phyloP scores from a whole-genome alignment of 2,329 filamentous ascomycete genomes.

The Cladosporium sp. region DNA sequence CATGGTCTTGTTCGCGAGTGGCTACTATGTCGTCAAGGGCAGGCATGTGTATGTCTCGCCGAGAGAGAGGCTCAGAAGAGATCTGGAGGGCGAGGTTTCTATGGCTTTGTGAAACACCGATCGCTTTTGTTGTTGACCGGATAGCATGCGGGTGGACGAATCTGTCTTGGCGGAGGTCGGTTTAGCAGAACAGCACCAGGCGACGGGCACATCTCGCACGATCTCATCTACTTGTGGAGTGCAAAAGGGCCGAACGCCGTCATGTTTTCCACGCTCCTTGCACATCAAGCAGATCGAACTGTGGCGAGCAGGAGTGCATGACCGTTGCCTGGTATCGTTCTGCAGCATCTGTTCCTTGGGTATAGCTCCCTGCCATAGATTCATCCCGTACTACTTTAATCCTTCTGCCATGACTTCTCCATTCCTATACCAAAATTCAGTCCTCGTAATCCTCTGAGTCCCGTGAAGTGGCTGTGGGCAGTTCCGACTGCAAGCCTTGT shows the following conservation, averaged over 20 bases:
- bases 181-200: neutral
- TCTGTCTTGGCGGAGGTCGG: neutral
- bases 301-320: neutral
- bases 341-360: neutral
- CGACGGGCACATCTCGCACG: neutral
- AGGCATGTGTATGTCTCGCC: conserved; percentile 34
- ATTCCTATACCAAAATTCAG: neutral
- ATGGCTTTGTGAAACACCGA: neutral
- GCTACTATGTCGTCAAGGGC: conserved; percentile 43
- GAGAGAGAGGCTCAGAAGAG: conserved; percentile 20
- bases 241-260: too few relatives aligned
- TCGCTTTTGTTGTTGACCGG: neutral
- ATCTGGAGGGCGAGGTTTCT: neutral
- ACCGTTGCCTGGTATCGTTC: neutral
- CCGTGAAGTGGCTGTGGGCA: neutral
- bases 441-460: too few relatives aligned
- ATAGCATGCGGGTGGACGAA: neutral
- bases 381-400: neutral
- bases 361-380: neutral
- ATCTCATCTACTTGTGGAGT: neutral
- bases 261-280: too few relatives aligned
- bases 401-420: neutral
- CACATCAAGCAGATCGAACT: neutral
- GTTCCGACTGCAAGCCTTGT: neutral
- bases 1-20: conserved; percentile 41